Base-by-base conservation (phyloP, 768 basidiomycete genomes). In the Mycena metata region DNA sequence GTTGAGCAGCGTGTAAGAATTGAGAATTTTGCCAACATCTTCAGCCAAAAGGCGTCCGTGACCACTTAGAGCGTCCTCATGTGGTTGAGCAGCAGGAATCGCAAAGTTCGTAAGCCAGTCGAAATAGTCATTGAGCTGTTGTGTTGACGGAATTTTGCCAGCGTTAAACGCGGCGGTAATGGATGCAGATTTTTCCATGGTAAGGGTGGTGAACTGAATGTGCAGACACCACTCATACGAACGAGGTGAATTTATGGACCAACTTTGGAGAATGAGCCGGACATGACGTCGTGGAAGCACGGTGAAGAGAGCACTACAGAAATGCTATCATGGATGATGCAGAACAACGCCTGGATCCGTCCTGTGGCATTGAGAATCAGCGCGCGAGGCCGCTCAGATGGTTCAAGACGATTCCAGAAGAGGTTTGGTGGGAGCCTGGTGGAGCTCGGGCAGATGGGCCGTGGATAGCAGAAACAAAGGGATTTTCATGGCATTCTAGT, bases 111-210 rank as follows among this genome's bases (percentile, higher is more conserved):
- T 81, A 42, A 80, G 49, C 75, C 77, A 81, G 61, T 86, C 84
- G 64, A 85, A 75, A 61, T 76, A 72, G 0, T 69, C 71, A 60
- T 80, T 78, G 42, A 80, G 69, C 72, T 88, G 86, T 11, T 74
- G 56, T 17, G 86, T 83, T 5, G 76, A 81, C 10, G 86, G 86
- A 19, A 87, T 74, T 64, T 88, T 88, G 30, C 86, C 85, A 51
- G 86, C 85, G 64, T 82, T 79, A 67, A 88, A 71, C 5, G 86
- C 86, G 54, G 86, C 86, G 57, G 83, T 69, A 16, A 86, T 54
- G 43, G 84, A 81, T 47, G 83, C 77, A 33, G 78, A 55, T 70
- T 80, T 81, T 66, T 88, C 85, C 85, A 88, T 87, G 46, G 47
- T 55, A 15, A 5, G 21, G 11, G 39, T 4, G 5, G 5, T 11